Conservation (phyloP, 129 eudicot species). For the Flaveria robusta region DNA sequence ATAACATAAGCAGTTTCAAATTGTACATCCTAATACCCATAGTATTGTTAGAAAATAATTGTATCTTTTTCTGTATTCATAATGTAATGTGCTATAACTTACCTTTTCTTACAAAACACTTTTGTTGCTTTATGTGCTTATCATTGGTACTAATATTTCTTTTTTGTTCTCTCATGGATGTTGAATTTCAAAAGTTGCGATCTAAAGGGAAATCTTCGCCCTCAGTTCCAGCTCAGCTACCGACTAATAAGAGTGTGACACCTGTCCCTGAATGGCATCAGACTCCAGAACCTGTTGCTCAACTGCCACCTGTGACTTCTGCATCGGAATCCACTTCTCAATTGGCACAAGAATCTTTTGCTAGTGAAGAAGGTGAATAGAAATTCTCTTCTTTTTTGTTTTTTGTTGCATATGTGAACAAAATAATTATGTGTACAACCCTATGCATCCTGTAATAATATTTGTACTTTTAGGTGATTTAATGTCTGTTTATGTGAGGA, state of each 20-base stretch:
- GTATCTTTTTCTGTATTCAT: not conserved
- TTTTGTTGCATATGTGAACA: not conserved
- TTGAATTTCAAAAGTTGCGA: constrained; percentile 49
- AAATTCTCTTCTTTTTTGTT: not conserved
- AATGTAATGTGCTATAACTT: not conserved
- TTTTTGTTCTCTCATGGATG: constrained; percentile 13
- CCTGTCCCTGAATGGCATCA: constrained; percentile 58
- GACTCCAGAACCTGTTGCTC: constrained; percentile 47
- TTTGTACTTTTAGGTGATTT: constrained; percentile 52
- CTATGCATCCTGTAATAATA: not conserved
- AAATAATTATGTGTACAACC: not conserved
- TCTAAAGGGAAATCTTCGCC: constrained; percentile 60
- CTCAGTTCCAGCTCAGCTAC: constrained; percentile 44
- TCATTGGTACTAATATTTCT: not conserved
- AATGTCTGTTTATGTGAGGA: constrained; percentile 82
- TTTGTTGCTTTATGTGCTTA: not conserved
- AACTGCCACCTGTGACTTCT: constrained; percentile 32
- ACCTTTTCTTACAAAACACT: not conserved
- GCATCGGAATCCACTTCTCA: constrained; percentile 41
- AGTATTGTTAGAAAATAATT: not conserved
- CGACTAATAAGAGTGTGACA: constrained; percentile 42
- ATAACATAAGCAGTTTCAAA: not conserved
- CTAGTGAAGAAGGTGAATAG: constrained; percentile 53
- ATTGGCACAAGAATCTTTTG: constrained; percentile 47
- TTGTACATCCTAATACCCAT: not conserved